Percentiles rank a stretch among this genome's conserved stretches.
These are phyloP conservation scores for Globisporangium canariense DNA, from an alignment of 352 stramenopile genomes.

Conservation along the genomic window DNA sequence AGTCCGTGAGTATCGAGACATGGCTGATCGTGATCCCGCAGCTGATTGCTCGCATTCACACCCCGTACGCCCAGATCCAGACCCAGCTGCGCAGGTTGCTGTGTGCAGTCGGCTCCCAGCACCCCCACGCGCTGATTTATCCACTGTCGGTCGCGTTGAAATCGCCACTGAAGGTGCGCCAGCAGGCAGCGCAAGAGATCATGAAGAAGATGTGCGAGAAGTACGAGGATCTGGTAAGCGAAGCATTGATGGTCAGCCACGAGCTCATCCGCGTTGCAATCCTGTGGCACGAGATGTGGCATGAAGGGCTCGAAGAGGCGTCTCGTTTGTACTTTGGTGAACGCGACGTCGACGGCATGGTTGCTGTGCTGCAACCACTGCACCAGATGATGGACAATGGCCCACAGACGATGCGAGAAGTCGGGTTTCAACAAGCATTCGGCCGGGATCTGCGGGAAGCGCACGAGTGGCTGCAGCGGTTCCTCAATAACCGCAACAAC, in stretches of 20 bases:
- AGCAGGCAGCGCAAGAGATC: constrained; percentile 92
- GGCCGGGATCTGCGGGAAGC: constrained; percentile 89
- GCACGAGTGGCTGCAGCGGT: constrained; percentile 70
- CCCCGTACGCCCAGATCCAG: constrained; percentile 58
- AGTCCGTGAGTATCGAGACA: constrained; percentile 93
- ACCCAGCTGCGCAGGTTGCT: constrained; percentile 88
- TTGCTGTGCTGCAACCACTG: constrained; percentile 91
- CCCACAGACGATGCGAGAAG: constrained; percentile 72
- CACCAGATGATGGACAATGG: constrained; percentile 92
- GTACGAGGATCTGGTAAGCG: constrained; percentile 94
- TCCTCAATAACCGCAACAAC: constrained; percentile 52
- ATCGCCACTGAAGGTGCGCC: constrained; percentile 85
- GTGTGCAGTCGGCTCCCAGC: constrained; percentile 86
- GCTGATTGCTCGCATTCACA: constrained; percentile 91
- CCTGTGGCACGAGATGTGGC: constrained; percentile 99
- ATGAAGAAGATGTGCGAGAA: constrained; percentile 94
- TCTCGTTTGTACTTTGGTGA: constrained; percentile 96
- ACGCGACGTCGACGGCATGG: constrained; percentile 96
- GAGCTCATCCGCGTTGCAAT: constrained; percentile 99
- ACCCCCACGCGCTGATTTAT: constrained; percentile 98
- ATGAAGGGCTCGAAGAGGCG: constrained; percentile 97
- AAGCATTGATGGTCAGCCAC: constrained; percentile 91
- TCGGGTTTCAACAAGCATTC: constrained; percentile 88
- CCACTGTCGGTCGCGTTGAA: constrained; percentile 96
- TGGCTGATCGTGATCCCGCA: constrained; percentile 98